These are phyloP conservation scores for Helotiales sp. DNA, from an alignment of 2,329 filamentous ascomycete species.

Conservation along the genomic window DNA sequence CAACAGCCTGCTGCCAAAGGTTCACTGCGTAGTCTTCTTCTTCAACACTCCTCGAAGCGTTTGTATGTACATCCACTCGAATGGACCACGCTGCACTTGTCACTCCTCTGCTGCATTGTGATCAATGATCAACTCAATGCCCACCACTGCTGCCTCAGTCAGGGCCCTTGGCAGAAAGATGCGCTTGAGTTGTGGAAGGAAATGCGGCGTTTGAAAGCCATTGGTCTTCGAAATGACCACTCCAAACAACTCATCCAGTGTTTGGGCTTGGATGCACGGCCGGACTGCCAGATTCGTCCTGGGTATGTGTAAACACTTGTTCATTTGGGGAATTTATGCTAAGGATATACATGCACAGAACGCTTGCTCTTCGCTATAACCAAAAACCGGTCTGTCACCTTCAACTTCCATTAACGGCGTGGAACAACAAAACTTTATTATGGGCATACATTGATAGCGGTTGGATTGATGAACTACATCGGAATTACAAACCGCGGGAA, in stretches of 20 bases:
- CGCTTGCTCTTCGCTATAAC: constrained; percentile 5
- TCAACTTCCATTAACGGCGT: background rate
- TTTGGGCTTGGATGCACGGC: constrained; percentile 5
- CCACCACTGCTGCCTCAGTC: constrained; percentile 2
- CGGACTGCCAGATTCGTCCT: background rate
- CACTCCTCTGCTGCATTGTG: constrained; percentile 4
- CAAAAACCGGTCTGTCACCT: constrained; percentile 8
- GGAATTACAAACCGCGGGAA: constrained; percentile 1
- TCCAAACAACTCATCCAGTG: constrained; percentile 1
- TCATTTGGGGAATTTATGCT: constrained; percentile 7
- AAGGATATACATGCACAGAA: constrained; percentile 6
- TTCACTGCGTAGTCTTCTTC: constrained; percentile 1
- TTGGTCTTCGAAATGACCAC: background rate
- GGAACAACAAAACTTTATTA: constrained; percentile 1
- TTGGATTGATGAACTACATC: constrained; percentile 7
- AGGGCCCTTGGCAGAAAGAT: constrained; percentile 5
- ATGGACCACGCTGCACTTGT: constrained; percentile 9
- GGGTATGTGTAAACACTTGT: constrained; percentile 2
- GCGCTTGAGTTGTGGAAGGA: constrained; percentile 4
- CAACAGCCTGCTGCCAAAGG: constrained; percentile 8
- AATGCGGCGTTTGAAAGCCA: background rate
- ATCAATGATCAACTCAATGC: constrained; percentile 3
- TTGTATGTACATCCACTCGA: constrained; percentile 9
- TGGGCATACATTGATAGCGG: constrained; percentile 7
- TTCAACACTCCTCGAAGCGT: constrained; percentile 4